Percentiles rank a stretch among this genome's conserved stretches.
phyloP scores from a whole-genome alignment of 176 grass and related monocot genomes.

The Secale cereale region DNA sequence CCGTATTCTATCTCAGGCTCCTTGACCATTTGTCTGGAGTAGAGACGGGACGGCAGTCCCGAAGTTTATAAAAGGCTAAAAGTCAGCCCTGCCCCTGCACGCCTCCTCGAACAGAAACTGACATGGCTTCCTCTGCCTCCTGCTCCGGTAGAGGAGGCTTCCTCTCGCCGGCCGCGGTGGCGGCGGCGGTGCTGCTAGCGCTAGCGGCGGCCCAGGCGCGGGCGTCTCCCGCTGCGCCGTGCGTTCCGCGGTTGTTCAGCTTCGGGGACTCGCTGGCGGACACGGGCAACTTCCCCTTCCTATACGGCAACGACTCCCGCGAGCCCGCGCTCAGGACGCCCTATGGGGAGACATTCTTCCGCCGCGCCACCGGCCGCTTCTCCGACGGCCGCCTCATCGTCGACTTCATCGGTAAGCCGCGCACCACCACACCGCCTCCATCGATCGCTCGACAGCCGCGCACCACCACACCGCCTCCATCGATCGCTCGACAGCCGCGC shows the following conservation, averaged over 20 bases:
- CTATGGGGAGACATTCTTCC: slow-evolving; percentile 81
- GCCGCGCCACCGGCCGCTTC: slow-evolving; percentile 69
- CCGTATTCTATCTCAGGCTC: neutral
- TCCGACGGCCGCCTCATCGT: slow-evolving; percentile 66
- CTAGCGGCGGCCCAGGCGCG: neutral
- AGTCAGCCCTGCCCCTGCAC: neutral
- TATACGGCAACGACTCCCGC: slow-evolving; percentile 26
- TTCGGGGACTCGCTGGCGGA: slow-evolving; percentile 90
- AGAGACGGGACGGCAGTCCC: neutral
- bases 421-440: neutral
- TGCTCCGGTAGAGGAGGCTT: neutral
- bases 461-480: neutral
- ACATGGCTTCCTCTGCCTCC: slow-evolving; percentile 19
- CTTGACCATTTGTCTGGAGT: neutral
- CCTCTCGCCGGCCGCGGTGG: neutral
- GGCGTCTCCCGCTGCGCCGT: slow-evolving; percentile 8
- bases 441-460: neutral
- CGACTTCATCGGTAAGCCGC: slow-evolving; percentile 67
- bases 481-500: neutral
- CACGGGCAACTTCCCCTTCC: slow-evolving; percentile 62
- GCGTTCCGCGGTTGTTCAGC: slow-evolving; percentile 58
- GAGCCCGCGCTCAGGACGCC: slow-evolving; percentile 41
- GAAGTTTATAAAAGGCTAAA: neutral
- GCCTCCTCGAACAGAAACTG: neutral
- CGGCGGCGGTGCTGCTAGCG: neutral